Evolutionary conservation across 371 early-diverging fungal genomes (phyloP), one percentile per base, ranked within the genome.

Genomic region (Blakeslea trispora): DNA sequence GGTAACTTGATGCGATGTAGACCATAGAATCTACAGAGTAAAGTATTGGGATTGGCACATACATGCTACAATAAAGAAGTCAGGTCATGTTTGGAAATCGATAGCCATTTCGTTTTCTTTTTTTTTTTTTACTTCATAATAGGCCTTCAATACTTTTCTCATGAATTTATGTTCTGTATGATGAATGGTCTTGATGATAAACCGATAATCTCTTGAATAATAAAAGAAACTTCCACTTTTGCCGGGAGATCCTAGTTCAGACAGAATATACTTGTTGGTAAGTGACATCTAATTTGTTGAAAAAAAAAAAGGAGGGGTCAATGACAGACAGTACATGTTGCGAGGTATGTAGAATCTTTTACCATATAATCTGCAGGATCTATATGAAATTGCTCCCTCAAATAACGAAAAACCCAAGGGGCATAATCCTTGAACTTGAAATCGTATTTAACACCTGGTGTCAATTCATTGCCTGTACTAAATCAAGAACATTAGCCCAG

Each of bases 361-460:
- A 91, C 92, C 72, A 98, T 70, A 66, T 98, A 98, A 57, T 98
- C 97, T 11, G 92, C 91, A 13, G 97, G 85, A 64, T 94, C 94
- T 31, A 98, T 88, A 35, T 87, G 81, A 72, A 96, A 97, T 24
- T 83, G 79, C 56, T 94, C 90, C 42, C 99, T 80, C 43, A 97
- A 79, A 62, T 86, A 75, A 42, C 97, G 87, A 67, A 98, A 98
- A 1, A 95, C 95, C 94, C 94, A 94, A 3, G 97, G 99, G 5
- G 96, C 93, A 75, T 97, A 97, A 71, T 98, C 99, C 68, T 97
- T 98, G 69, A 97, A 98, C 73, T 97, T 97, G 74, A 97, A 98
- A 63, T 98, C 98, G 68, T 97, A 98, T 62, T 91, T 89, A 17
- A 94, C 90, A 15, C 90, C 89, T 3, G 97, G 93, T 13, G 94